phyloP scores from a whole-genome alignment of 495 filamentous ascomycete species.

The Hypoxylon cercidicola region DNA sequence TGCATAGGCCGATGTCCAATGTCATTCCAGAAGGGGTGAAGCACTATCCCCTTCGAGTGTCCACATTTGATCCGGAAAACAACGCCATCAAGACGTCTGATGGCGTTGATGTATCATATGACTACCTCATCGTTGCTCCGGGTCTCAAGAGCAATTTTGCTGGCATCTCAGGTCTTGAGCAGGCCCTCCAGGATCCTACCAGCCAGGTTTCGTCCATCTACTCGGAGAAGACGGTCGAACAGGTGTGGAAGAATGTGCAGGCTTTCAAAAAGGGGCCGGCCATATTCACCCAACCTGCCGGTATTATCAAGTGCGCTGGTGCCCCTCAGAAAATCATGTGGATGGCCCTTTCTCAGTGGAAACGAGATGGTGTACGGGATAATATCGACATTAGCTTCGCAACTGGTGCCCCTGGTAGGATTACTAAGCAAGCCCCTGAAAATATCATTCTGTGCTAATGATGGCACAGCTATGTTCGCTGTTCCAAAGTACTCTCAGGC shows the following conservation, averaged over 20 bases:
- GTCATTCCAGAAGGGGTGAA: slow-evolving; percentile 70
- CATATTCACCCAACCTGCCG: slow-evolving; percentile 75
- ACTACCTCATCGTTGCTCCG: slow-evolving; percentile 72
- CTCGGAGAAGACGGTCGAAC: slow-evolving; percentile 68
- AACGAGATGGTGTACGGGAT: slow-evolving; percentile 67
- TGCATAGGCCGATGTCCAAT: slow-evolving; percentile 61
- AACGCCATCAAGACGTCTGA: slow-evolving; percentile 68
- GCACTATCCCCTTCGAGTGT: slow-evolving; percentile 66
- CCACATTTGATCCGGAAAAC: slow-evolving; percentile 64
- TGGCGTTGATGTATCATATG: slow-evolving; percentile 68
- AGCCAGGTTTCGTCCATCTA: slow-evolving; percentile 73
- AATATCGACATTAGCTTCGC: slow-evolving; percentile 71
- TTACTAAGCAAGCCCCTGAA: neutral
- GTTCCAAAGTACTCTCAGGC: slow-evolving; percentile 74
- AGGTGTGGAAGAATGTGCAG: slow-evolving; percentile 66
- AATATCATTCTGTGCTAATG: slow-evolving; percentile 9
- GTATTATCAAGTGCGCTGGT: slow-evolving; percentile 74
- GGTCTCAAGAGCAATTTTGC: slow-evolving; percentile 67
- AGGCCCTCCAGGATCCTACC: slow-evolving; percentile 65
- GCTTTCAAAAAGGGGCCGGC: slow-evolving; percentile 66
- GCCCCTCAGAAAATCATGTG: slow-evolving; percentile 78
- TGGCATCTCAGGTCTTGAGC: slow-evolving; percentile 67
- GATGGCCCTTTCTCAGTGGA: slow-evolving; percentile 75
- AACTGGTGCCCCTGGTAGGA: slow-evolving; percentile 63
- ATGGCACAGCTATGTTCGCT: slow-evolving; percentile 65